Evolutionary conservation across 1,284 basidiomycete genomes (phyloP).

Genomic region (Tilletia caries): DNA sequence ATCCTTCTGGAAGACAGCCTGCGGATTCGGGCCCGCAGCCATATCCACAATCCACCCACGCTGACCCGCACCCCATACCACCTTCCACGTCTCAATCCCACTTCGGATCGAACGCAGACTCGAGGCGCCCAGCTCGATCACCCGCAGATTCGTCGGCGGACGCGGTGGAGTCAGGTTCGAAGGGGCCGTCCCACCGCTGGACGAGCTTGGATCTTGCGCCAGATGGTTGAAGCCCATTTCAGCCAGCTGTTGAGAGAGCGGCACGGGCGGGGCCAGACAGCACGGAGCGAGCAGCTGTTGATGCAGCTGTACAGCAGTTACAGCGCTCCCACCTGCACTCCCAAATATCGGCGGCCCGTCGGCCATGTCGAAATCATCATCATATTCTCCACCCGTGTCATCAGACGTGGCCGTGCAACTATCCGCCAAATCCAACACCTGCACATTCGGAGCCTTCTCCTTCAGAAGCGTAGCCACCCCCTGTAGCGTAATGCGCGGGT

Average conservation of each 20-base stretch:
- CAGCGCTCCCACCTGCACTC: slow-evolving; percentile 59
- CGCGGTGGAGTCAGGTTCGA: slow-evolving; percentile 22
- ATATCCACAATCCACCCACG: slow-evolving; percentile 93
- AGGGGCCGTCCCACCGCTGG: too few relatives aligned
- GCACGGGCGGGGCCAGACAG: slow-evolving; percentile 42
- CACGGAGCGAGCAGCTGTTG: slow-evolving; percentile 57
- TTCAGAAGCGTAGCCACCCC: slow-evolving; percentile 70
- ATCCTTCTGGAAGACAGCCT: slow-evolving; percentile 22
- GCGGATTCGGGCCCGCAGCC: slow-evolving; percentile 71
- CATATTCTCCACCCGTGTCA: slow-evolving; percentile 55
- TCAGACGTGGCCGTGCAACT: slow-evolving; percentile 57
- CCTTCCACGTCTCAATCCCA: slow-evolving; percentile 79
- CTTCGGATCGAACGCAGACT: slow-evolving; percentile 69
- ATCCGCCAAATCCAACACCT: slow-evolving; percentile 77
- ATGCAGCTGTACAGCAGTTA: slow-evolving; percentile 61
- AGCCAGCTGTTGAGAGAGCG: slow-evolving; percentile 43
- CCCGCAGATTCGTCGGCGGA: slow-evolving; percentile 69
- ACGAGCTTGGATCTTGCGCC: slow-evolving; percentile 19
- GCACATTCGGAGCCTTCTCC: slow-evolving; percentile 70
- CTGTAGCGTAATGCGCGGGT: slow-evolving; percentile 68
- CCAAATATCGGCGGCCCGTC: slow-evolving; percentile 61
- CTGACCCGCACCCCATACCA: slow-evolving; percentile 83
- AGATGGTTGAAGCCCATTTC: slow-evolving; percentile 36
- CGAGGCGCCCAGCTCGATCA: slow-evolving; percentile 78
- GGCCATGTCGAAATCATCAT: background rate